These are phyloP conservation scores for Colletotrichum cereale DNA, from an alignment of 2,329 filamentous ascomycete species.

Conservation along the genomic window DNA sequence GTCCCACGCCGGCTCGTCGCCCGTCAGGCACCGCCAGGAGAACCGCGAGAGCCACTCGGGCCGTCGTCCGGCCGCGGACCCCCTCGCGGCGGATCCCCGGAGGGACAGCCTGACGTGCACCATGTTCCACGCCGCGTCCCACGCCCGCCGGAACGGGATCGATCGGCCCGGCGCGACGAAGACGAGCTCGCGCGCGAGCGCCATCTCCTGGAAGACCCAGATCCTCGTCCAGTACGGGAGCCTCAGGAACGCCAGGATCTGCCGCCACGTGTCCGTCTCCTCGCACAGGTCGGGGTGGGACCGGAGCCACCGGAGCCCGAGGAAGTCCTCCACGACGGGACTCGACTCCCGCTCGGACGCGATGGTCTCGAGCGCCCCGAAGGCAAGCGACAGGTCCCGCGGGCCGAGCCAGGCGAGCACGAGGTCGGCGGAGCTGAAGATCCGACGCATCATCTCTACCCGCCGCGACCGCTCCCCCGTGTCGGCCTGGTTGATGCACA, in stretches of 20 bases:
- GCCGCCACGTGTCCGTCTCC: no score
- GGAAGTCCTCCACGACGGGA: background rate
- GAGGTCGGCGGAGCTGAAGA: background rate
- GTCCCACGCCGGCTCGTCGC: no score
- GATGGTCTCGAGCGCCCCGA: background rate
- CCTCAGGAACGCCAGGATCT: no score
- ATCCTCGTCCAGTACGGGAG: no score
- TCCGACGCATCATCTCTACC: background rate
- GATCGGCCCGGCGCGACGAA: no score
- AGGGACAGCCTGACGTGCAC: background rate
- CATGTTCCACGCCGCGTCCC: background rate
- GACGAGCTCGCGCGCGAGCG: no score
- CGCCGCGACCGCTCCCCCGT: no score
- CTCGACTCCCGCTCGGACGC: background rate
- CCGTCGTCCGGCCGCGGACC: no score
- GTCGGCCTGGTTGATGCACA: background rate
- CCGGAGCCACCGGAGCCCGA: background rate
- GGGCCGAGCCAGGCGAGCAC: background rate
- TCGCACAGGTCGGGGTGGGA: background rate
- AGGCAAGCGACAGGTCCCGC: background rate
- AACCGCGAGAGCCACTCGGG: no score
- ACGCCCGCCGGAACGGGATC: background rate
- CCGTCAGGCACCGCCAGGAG: no score
- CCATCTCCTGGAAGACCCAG: no score
- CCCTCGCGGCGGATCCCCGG: no score